A percentile compares a stretch with the other conserved stretches of the same genome.
These are phyloP conservation scores for Chromera velia DNA, from an alignment of 73 alveolate species.

Conservation along the genomic window DNA sequence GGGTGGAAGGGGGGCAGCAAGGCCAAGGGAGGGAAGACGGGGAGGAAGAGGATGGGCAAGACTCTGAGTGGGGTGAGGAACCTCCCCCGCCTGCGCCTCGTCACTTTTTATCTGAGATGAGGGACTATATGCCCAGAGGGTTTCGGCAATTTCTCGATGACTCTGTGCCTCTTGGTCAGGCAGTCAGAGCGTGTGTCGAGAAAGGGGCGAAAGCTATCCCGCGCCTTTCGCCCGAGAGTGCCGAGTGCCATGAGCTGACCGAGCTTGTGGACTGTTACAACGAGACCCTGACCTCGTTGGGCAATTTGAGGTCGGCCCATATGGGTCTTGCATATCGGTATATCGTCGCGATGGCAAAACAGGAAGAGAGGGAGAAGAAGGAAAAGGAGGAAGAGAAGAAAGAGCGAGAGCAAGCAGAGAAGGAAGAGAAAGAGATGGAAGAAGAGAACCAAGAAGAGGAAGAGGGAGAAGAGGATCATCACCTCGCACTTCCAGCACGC, in stretches of 20 bases:
- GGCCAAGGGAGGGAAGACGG: too few species aligned
- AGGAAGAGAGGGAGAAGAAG: background rate
- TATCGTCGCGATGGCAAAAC: background rate
- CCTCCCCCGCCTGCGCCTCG: too few species aligned
- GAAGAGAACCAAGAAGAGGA: too few species aligned
- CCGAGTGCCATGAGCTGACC: background rate
- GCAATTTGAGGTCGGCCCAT: background rate
- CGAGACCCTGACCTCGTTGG: background rate
- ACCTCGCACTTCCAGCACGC: background rate
- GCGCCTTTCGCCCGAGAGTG: background rate
- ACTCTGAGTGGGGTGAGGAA: too few species aligned
- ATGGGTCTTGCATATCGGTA: background rate
- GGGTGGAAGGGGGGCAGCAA: too few species aligned
- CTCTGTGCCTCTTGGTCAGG: background rate
- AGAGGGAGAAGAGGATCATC: background rate
- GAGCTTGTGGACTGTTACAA: background rate
- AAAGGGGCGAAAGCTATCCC: background rate
- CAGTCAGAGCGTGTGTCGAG: background rate
- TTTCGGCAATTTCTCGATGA: background rate
- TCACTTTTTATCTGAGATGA: background rate
- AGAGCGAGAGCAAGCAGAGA: too few species aligned
- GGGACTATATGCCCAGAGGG: background rate
- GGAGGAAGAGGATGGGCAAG: too few species aligned
- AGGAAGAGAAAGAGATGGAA: too few species aligned
- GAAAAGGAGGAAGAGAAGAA: too few species aligned